Evolutionary conservation across 805 yeast genomes (phyloP).

Genomic region (Starmerella bombicola): DNA sequence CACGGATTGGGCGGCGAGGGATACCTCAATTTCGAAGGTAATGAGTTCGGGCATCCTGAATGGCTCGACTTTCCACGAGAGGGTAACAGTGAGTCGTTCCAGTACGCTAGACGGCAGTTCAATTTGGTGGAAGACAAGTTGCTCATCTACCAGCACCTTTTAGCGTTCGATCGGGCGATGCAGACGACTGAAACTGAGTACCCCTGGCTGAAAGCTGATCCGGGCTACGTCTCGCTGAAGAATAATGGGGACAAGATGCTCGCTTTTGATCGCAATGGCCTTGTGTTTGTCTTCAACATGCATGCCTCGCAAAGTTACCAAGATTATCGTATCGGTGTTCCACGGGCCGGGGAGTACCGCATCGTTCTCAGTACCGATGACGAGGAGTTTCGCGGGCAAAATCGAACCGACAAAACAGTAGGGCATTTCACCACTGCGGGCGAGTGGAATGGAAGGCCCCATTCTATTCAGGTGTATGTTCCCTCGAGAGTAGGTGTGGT

Average conservation of each 20-base stretch:
- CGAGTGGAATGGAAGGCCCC: slow-evolving; percentile 66
- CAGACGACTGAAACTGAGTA: slow-evolving; percentile 58
- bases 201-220: slow-evolving; percentile 60
- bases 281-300: slow-evolving; percentile 78
- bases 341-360: slow-evolving; percentile 60
- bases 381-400: slow-evolving; percentile 67
- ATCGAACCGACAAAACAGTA: slow-evolving; percentile 44
- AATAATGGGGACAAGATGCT: slow-evolving; percentile 81
- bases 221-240: slow-evolving; percentile 77
- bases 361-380: slow-evolving; percentile 67
- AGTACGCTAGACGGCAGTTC: slow-evolving; percentile 92
- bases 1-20: slow-evolving; percentile 95
- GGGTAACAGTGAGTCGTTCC: slow-evolving; percentile 79
- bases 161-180: slow-evolving; percentile 76
- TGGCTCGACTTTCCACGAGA: slow-evolving; percentile 95
- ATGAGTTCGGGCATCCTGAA: slow-evolving; percentile 97
- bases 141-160: slow-evolving; percentile 65
- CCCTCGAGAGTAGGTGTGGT: slow-evolving; percentile 68
- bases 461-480: slow-evolving; percentile 63
- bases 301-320: slow-evolving; percentile 72
- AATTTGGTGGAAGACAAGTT: slow-evolving; percentile 69
- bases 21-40: slow-evolving; percentile 90
- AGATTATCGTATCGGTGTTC: slow-evolving; percentile 86
- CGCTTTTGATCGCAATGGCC: slow-evolving; percentile 77
- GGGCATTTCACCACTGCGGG: slow-evolving; percentile 60